Percentiles rank a stretch among this genome's conserved stretches.
These are phyloP conservation scores for Dendrobium chrysotoxum DNA, from an alignment of 106 monocot genomes.

Conservation along the genomic window DNA sequence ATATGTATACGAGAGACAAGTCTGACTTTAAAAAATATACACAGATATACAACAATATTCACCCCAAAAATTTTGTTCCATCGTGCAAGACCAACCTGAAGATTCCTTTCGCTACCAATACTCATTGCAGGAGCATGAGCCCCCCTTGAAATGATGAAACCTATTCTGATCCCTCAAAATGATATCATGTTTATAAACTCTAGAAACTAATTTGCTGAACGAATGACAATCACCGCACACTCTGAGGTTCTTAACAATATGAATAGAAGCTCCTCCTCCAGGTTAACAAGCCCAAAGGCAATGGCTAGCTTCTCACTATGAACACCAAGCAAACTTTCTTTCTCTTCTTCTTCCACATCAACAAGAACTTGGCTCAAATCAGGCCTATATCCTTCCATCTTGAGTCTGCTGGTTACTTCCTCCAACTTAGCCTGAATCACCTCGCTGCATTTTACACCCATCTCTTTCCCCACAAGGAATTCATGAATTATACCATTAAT, in stretches of 20 bases:
- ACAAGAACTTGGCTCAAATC: slow-evolving; percentile 14
- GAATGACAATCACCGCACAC: slow-evolving; percentile 30
- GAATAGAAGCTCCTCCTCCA: slow-evolving; percentile 1
- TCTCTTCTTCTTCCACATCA: slow-evolving; percentile 20
- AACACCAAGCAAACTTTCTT: slow-evolving; percentile 15
- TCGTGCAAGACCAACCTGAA: too few species aligned
- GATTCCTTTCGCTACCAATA: slow-evolving; percentile 15
- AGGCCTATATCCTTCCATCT: slow-evolving; percentile 7
- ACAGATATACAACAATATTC: too few species aligned
- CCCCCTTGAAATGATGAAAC: slow-evolving; percentile 31
- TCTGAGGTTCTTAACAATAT: slow-evolving; percentile 25
- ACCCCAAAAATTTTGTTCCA: too few species aligned
- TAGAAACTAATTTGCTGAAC: slow-evolving; percentile 19
- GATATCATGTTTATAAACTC: slow-evolving; percentile 18
- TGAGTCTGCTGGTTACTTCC: slow-evolving; percentile 16
- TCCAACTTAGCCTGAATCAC: slow-evolving; percentile 13
- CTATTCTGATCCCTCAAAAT: slow-evolving; percentile 30
- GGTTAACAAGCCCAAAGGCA: slow-evolving; percentile 16
- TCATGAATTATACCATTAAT: slow-evolving; percentile 20
- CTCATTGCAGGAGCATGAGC: slow-evolving; percentile 24
- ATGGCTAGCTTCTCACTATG: slow-evolving; percentile 32
- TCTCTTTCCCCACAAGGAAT: slow-evolving; percentile 16
- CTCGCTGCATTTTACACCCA: not conserved
- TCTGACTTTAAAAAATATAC: too few species aligned
- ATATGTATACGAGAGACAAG: too few species aligned